Conservation (phyloP, 495 filamentous ascomycete genomes). For the Jackrogersella multiformis region DNA sequence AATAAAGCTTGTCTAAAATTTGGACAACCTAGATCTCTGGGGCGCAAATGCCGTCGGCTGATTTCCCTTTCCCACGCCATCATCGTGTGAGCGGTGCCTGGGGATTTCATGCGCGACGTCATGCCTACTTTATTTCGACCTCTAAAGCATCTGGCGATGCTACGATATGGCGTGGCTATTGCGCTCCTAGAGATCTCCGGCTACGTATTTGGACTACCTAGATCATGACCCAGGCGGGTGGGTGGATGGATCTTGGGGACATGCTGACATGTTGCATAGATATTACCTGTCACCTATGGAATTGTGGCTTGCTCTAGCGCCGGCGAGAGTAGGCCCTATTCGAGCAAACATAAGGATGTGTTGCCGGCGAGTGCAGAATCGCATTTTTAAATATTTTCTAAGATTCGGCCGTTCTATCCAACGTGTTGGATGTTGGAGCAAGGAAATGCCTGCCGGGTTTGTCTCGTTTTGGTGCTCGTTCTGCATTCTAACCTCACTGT, state of each 20-base stretch:
- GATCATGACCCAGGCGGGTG: slow-evolving; percentile 25
- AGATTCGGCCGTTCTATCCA: not conserved
- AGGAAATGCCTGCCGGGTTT: slow-evolving; percentile 20
- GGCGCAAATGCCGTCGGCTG: slow-evolving; percentile 17
- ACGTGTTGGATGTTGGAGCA: slow-evolving; percentile 12
- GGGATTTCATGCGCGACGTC: slow-evolving; percentile 23
- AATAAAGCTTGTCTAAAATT: slow-evolving; percentile 21
- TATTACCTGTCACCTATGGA: slow-evolving; percentile 17
- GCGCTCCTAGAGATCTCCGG: slow-evolving; percentile 19
- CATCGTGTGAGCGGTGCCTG: slow-evolving; percentile 21
- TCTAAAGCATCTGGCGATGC: slow-evolving; percentile 10
- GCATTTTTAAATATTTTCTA: not conserved
- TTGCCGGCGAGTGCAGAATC: slow-evolving; percentile 1
- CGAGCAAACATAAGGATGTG: slow-evolving; percentile 9
- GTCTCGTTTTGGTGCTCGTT: slow-evolving; percentile 17
- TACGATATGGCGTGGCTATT: slow-evolving; percentile 18
- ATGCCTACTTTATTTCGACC: slow-evolving; percentile 16
- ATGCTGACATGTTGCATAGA: slow-evolving; percentile 1
- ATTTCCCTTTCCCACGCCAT: slow-evolving; percentile 28
- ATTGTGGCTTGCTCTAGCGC: slow-evolving; percentile 25
- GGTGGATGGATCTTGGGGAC: slow-evolving; percentile 33
- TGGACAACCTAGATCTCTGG: slow-evolving; percentile 24
- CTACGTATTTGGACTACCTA: slow-evolving; percentile 18
- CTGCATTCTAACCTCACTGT: slow-evolving; percentile 1
- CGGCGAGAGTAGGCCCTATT: not conserved